Percentiles rank a stretch among this genome's conserved stretches.
These are phyloP conservation scores for Pseudogymnoascus sp. DNA, from an alignment of 2,329 filamentous ascomycete genomes.

Conservation along the genomic window DNA sequence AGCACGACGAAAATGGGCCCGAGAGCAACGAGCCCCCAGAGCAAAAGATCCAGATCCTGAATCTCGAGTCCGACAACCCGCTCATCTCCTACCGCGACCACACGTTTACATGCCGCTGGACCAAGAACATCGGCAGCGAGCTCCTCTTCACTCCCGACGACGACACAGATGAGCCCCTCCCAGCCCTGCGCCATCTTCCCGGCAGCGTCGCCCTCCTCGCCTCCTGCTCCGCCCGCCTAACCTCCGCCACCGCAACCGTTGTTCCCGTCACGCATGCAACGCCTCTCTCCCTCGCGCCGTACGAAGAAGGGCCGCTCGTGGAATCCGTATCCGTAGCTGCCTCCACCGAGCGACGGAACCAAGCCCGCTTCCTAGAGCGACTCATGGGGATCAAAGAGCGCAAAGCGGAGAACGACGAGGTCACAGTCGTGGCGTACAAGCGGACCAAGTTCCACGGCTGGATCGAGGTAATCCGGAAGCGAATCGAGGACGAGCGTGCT, in stretches of 20 bases:
- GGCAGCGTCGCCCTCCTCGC: conserved; percentile 62
- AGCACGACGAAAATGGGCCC: conserved; percentile 27
- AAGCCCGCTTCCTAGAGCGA: conserved; percentile 52
- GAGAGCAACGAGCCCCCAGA: conserved; percentile 25
- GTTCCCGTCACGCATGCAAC: conserved; percentile 10
- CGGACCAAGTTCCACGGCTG: conserved; percentile 23
- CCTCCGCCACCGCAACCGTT: conserved; percentile 37
- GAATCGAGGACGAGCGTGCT: conserved; percentile 18
- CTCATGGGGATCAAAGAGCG: conserved; percentile 56
- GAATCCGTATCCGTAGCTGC: conserved; percentile 18
- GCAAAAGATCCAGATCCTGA: conserved; percentile 65
- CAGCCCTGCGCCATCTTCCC: conserved; percentile 41
- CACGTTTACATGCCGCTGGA: conserved; percentile 74
- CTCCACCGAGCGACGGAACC: conserved; percentile 31
- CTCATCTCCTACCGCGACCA: conserved; percentile 71
- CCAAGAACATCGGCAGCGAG: conserved; percentile 74
- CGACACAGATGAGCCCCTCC: conserved; percentile 32
- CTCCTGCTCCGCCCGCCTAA: conserved; percentile 60
- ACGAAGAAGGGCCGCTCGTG: not conserved
- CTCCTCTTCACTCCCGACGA: conserved; percentile 56
- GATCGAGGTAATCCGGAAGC: conserved; percentile 15
- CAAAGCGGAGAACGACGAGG: conserved; percentile 55
- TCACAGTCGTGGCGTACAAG: conserved; percentile 47
- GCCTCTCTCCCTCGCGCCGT: not conserved
- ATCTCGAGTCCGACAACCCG: conserved; percentile 66